Evolutionary conservation across 257 asterid genomes (phyloP).

Genomic region (Solanum bulbocastanum): DNA sequence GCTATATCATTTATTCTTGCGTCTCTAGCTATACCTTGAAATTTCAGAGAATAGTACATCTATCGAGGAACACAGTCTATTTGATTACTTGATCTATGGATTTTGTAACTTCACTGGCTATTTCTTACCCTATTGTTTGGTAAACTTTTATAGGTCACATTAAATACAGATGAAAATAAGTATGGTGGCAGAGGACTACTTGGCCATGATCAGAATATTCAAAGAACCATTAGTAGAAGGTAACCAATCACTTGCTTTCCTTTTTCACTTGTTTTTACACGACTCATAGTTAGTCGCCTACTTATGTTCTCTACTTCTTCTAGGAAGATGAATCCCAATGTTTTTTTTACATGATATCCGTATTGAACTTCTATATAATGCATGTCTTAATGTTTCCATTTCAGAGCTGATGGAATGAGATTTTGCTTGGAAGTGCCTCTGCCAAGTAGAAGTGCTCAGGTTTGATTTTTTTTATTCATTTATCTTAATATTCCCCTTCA

Average conservation of each 20-base stretch:
- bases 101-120: background rate
- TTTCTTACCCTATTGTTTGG: background rate
- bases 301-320: background rate
- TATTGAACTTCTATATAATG: background rate
- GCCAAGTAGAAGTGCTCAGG: slow-evolving; percentile 96
- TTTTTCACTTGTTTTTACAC: slow-evolving; percentile 1
- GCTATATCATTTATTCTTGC: background rate
- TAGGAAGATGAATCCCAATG: background rate
- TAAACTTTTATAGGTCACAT: slow-evolving; percentile 30
- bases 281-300: background rate
- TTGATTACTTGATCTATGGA: background rate
- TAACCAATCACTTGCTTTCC: slow-evolving; percentile 5
- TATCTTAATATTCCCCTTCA: background rate
- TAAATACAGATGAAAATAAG: slow-evolving; percentile 73
- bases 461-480: slow-evolving; percentile 7
- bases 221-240: slow-evolving; percentile 67
- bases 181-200: slow-evolving; percentile 81
- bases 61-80: background rate
- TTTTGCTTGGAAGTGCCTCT: slow-evolving; percentile 65
- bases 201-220: slow-evolving; percentile 37
- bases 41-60: background rate
- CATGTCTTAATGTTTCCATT: background rate
- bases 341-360: background rate
- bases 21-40: background rate
- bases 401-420: slow-evolving; percentile 74